phyloP scores from a whole-genome alignment of 2,329 filamentous ascomycete genomes.

The Neofusicoccum umdonicola region DNA sequence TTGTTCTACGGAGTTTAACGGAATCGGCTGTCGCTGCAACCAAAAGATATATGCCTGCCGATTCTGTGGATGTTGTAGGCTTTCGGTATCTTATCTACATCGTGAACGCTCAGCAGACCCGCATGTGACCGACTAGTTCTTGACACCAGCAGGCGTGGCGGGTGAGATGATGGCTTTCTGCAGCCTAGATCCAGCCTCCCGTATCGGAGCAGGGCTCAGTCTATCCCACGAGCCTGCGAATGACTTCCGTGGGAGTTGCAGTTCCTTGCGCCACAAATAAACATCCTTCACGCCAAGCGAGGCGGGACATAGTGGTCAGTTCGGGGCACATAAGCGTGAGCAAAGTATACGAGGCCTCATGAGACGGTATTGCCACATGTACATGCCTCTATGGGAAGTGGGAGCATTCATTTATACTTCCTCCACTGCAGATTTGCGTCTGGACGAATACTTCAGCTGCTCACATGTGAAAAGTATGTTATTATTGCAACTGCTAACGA shows the following conservation, averaged over 20 bases:
- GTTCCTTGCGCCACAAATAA: not conserved
- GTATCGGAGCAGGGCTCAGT: not conserved
- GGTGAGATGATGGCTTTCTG: not conserved
- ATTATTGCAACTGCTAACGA: too few relatives aligned
- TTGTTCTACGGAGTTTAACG: not conserved
- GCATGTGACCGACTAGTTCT: not conserved
- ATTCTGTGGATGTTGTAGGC: not conserved
- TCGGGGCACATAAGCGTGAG: too few relatives aligned
- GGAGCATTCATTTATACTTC: too few relatives aligned
- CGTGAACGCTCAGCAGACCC: too few relatives aligned
- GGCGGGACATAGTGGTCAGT: too few relatives aligned
- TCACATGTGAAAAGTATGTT: too few relatives aligned
- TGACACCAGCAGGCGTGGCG: not conserved
- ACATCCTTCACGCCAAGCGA: not conserved
- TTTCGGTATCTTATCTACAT: not conserved
- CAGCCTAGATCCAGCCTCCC: not conserved
- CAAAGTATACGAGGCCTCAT: too few relatives aligned
- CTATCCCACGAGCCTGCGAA: too few relatives aligned
- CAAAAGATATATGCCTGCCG: not conserved
- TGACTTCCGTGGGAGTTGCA: not conserved
- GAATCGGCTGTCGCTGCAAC: not conserved
- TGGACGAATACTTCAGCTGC: too few relatives aligned
- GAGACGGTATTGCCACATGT: too few relatives aligned
- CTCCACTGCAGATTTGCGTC: too few relatives aligned
- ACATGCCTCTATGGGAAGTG: too few relatives aligned